Conservation (phyloP, 495 filamentous ascomycete species). For the Glonium stellatum region DNA sequence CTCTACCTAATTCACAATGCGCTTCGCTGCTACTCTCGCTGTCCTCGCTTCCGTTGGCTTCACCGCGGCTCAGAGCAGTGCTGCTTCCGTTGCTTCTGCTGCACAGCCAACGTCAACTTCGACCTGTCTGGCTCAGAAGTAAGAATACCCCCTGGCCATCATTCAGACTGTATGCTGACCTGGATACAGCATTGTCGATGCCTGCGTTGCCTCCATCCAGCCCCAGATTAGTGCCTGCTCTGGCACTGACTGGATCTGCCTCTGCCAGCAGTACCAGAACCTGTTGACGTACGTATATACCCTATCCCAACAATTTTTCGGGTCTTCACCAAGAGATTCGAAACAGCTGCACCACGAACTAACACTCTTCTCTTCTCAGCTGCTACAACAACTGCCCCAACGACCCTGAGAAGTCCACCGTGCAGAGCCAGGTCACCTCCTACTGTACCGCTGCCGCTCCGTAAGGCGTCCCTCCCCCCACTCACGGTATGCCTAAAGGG, state of each 20-base stretch:
- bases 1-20: constrained; percentile 24
- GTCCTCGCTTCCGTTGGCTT: constrained; percentile 28
- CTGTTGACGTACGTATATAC: constrained; percentile 22
- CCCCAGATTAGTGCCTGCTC: constrained; percentile 27
- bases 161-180: neutral
- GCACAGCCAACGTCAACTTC: neutral
- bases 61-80: constrained; percentile 31
- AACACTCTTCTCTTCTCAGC: neutral
- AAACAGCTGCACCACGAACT: too few relatives aligned
- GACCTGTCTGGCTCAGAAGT: constrained; percentile 27
- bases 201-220: constrained; percentile 23
- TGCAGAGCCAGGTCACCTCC: constrained; percentile 24
- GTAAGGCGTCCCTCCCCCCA: constrained; percentile 20
- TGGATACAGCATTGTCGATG: constrained; percentile 29
- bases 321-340: too few relatives aligned
- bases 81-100: constrained; percentile 12
- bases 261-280: constrained; percentile 30
- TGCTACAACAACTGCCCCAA: constrained; percentile 37
- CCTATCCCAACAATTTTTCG: too few relatives aligned
- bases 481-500: too few relatives aligned
- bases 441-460: constrained; percentile 33
- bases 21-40: constrained; percentile 20
- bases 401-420: constrained; percentile 4
- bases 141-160: neutral
- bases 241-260: constrained; percentile 34